Percentiles rank a stretch among this genome's conserved stretches.
phyloP scores from a whole-genome alignment of 768 basidiomycete genomes.

The Boletus tylopilopsis region DNA sequence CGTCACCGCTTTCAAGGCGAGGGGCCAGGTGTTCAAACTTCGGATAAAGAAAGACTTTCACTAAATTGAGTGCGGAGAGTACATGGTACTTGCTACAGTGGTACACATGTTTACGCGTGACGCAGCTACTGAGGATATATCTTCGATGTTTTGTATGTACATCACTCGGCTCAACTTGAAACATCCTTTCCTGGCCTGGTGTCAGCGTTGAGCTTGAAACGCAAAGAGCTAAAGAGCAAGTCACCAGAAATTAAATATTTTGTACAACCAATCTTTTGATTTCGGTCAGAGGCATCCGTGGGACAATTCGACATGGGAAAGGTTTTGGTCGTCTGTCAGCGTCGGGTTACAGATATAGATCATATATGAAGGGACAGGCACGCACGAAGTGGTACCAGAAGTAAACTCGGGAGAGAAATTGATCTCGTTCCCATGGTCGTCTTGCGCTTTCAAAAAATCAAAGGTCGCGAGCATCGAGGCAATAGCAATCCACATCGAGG shows the following conservation, averaged over 20 bases:
- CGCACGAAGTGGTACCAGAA: constrained; percentile 18
- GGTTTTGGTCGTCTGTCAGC: constrained; percentile 18
- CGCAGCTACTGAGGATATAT: neutral
- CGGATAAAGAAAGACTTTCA: neutral
- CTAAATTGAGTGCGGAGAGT: neutral
- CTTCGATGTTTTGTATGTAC: neutral
- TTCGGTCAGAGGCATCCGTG: constrained; percentile 9
- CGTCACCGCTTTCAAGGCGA: neutral
- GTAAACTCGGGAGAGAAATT: constrained; percentile 23
- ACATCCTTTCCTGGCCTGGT: no score
- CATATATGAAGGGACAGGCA: neutral
- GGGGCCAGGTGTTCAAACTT: neutral
- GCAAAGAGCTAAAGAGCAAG: neutral
- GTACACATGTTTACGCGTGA: neutral
- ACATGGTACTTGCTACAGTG: neutral
- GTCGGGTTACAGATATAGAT: neutral
- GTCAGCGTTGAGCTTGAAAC: neutral
- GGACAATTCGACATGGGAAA: constrained; percentile 21
- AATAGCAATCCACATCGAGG: constrained; percentile 26
- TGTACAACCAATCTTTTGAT: constrained; percentile 12
- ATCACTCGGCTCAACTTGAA: neutral
- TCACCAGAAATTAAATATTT: constrained; percentile 1
- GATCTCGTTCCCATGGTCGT: constrained; percentile 23
- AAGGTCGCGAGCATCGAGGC: constrained; percentile 22
- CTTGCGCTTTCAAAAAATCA: constrained; percentile 19